Evolutionary conservation across 441 rosid genomes (phyloP).

Genomic region (Gossypium lobatum): DNA sequence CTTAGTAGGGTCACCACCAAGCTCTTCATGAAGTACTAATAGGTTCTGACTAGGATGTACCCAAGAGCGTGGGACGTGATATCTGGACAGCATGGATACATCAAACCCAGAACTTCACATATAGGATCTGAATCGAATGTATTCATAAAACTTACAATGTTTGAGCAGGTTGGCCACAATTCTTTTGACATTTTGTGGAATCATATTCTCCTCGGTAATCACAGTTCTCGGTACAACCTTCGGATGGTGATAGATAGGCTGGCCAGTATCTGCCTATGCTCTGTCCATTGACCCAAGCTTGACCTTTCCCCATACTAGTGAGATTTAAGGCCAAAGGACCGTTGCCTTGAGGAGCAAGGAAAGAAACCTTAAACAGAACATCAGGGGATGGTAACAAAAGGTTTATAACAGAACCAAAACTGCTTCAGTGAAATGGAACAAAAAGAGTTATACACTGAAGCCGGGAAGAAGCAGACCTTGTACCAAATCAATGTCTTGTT

Average conservation of each 20-base stretch:
- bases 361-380: constrained; percentile 26
- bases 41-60: constrained; percentile 45
- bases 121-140: background rate
- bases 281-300: constrained; percentile 68
- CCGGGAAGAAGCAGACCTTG: constrained; percentile 34
- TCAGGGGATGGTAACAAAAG: background rate
- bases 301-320: constrained; percentile 64
- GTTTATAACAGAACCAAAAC: background rate
- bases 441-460: background rate
- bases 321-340: constrained; percentile 57
- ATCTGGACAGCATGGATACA: constrained; percentile 26
- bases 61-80: constrained; percentile 63
- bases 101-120: background rate
- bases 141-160: constrained; percentile 39
- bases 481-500: constrained; percentile 57
- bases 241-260: constrained; percentile 40
- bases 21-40: constrained; percentile 56
- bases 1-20: constrained; percentile 54
- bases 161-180: constrained; percentile 63
- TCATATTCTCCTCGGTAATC: constrained; percentile 56
- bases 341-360: constrained; percentile 42
- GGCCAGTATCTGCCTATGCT: constrained; percentile 63
- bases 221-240: constrained; percentile 43
- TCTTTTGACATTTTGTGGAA: constrained; percentile 41
- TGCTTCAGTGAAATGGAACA: background rate